These are phyloP conservation scores for Phlegmacium glaucopus DNA, from an alignment of 768 basidiomycete genomes.

Conservation along the genomic window DNA sequence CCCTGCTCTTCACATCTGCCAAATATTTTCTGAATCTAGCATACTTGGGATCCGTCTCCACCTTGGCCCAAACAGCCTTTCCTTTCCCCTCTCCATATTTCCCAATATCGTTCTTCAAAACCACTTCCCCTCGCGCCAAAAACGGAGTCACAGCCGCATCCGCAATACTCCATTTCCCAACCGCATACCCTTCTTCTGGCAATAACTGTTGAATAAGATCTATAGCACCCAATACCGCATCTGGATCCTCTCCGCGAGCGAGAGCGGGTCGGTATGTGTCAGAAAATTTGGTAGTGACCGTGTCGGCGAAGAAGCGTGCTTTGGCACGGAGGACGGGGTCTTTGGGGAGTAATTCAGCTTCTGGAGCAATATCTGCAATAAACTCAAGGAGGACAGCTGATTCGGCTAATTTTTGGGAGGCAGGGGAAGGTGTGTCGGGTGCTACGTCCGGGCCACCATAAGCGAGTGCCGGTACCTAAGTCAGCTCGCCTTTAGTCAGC, in stretches of 20 bases:
- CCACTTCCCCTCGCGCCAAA: constrained; percentile 47
- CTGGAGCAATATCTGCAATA: constrained; percentile 55
- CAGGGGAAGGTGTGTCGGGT: constrained; percentile 54
- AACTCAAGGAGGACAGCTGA: constrained; percentile 67
- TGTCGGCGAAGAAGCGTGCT: constrained; percentile 62
- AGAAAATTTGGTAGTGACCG: constrained; percentile 42
- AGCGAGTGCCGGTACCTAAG: constrained; percentile 53
- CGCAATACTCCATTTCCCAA: constrained; percentile 55
- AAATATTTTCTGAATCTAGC: constrained; percentile 48
- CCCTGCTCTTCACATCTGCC: constrained; percentile 42
- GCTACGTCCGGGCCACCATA: constrained; percentile 59
- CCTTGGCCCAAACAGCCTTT: constrained; percentile 34
- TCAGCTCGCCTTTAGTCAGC: neutral
- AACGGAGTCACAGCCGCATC: constrained; percentile 62
- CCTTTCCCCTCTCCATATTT: constrained; percentile 47
- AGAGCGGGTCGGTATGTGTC: constrained; percentile 36
- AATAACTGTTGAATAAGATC: constrained; percentile 49
- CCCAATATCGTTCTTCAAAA: constrained; percentile 49
- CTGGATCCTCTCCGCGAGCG: constrained; percentile 35
- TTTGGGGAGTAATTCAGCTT: constrained; percentile 45
- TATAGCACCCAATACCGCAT: constrained; percentile 38
- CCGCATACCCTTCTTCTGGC: constrained; percentile 42
- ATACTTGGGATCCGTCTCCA: constrained; percentile 44
- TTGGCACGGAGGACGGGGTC: constrained; percentile 56
- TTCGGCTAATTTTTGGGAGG: constrained; percentile 60